These are phyloP conservation scores for Ophiostoma quercus DNA, from an alignment of 2,329 filamentous ascomycete genomes.

Conservation along the genomic window DNA sequence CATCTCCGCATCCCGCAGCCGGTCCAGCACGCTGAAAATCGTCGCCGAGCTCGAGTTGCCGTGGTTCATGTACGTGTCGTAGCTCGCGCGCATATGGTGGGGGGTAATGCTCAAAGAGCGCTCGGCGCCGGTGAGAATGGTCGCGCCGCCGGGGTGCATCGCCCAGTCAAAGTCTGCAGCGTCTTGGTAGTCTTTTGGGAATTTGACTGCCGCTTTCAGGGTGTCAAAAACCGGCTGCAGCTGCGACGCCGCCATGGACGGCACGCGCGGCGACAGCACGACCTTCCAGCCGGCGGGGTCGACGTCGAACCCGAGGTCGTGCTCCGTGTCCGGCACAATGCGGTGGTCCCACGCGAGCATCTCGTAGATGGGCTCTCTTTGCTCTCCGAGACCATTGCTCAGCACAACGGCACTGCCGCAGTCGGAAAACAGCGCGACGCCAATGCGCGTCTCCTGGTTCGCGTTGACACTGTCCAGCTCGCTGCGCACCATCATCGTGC, in stretches of 20 bases:
- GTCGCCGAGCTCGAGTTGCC: conserved; percentile 67
- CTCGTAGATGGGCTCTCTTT: conserved; percentile 47
- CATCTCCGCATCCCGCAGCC: conserved; percentile 56
- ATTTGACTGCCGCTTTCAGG: conserved; percentile 39
- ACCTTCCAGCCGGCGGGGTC: conserved; percentile 63
- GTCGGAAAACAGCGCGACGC: conserved; percentile 63
- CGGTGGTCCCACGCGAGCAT: conserved; percentile 62
- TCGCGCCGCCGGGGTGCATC: conserved; percentile 63
- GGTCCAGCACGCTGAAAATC: conserved; percentile 62
- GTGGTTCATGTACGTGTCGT: conserved; percentile 61
- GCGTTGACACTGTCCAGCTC: conserved; percentile 60
- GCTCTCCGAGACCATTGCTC: conserved; percentile 54
- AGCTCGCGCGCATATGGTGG: conserved; percentile 64
- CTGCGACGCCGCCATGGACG: conserved; percentile 48
- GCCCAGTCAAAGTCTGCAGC: conserved; percentile 66
- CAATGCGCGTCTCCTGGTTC: conserved; percentile 58
- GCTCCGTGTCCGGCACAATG: conserved; percentile 56
- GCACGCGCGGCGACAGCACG: conserved; percentile 56
- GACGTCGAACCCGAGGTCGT: conserved; percentile 61
- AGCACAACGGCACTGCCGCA: conserved; percentile 62
- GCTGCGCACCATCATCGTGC: conserved; percentile 56
- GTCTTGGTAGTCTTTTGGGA: conserved; percentile 40
- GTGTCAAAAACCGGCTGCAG: conserved; percentile 52
- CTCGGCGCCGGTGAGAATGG: conserved; percentile 61
- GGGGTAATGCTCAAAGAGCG: conserved; percentile 51